Evolutionary conservation across 164 flowering plant genomes (phyloP).

Genomic region (Paratinospora sagittata): DNA sequence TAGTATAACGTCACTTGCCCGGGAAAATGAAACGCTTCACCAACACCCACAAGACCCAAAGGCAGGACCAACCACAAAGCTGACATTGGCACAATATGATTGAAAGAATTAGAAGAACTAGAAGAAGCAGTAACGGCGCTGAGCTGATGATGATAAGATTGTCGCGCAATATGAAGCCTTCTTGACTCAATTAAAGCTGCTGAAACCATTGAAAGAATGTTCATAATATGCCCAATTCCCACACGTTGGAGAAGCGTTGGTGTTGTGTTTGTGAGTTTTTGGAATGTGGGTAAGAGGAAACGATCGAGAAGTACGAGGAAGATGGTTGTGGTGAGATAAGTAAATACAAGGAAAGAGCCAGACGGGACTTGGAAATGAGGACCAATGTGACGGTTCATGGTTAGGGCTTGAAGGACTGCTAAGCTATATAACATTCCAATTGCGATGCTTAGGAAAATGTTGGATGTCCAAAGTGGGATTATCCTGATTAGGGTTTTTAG

Average conservation of each 20-base stretch:
- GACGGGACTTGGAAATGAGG: too few species aligned
- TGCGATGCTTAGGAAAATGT: slow-evolving; percentile 46
- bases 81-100: slow-evolving; percentile 34
- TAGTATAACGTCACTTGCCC: slow-evolving; percentile 48
- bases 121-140: too few species aligned
- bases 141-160: too few species aligned
- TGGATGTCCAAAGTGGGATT: too few species aligned
- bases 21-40: slow-evolving; percentile 59
- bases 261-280: slow-evolving; percentile 20
- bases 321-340: slow-evolving; percentile 32
- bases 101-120: too few species aligned
- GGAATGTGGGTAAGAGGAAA: slow-evolving; percentile 37
- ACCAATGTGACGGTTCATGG: too few species aligned
- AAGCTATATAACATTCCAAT: slow-evolving; percentile 38
- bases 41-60: slow-evolving; percentile 38
- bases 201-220: slow-evolving; percentile 33
- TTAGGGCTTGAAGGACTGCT: slow-evolving; percentile 50
- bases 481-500: too few species aligned
- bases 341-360: slow-evolving; percentile 33
- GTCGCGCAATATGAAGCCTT: slow-evolving; percentile 26
- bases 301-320: slow-evolving; percentile 39
- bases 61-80: slow-evolving; percentile 44
- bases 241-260: slow-evolving; percentile 46
- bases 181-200: slow-evolving; percentile 49
- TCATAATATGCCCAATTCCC: slow-evolving; percentile 58